phyloP scores from a whole-genome alignment of 352 stramenopile genomes.

The Pythium folliculosum region DNA sequence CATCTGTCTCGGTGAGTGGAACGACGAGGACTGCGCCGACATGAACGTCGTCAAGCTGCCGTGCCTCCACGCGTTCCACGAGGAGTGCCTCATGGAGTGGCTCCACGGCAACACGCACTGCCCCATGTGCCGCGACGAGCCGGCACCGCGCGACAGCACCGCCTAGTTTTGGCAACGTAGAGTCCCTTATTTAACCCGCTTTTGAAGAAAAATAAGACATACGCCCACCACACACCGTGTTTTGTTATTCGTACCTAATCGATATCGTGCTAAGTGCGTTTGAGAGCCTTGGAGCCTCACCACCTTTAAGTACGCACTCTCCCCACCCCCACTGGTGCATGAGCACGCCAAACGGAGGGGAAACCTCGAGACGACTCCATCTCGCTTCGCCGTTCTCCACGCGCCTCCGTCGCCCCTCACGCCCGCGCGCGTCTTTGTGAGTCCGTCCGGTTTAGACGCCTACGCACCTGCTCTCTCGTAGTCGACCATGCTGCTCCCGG shows the following conservation, averaged over 20 bases:
- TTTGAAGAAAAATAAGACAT: background rate
- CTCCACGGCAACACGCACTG: slow-evolving; percentile 80
- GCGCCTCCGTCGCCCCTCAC: no score
- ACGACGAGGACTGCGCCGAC: slow-evolving; percentile 74
- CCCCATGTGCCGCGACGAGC: slow-evolving; percentile 85
- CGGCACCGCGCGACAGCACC: slow-evolving; percentile 29
- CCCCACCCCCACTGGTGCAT: slow-evolving; percentile 14
- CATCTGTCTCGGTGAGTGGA: slow-evolving; percentile 60
- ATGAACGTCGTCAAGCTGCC: slow-evolving; percentile 87
- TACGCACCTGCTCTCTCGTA: no score
- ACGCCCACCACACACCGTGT: slow-evolving; percentile 1
- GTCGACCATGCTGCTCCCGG: slow-evolving; percentile 29
- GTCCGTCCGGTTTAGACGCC: background rate
- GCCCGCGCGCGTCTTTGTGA: background rate
- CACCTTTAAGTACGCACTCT: slow-evolving; percentile 2
- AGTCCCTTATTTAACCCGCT: slow-evolving; percentile 18
- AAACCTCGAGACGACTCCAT: slow-evolving; percentile 1
- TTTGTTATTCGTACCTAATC: slow-evolving; percentile 6
- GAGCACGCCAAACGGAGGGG: slow-evolving; percentile 17
- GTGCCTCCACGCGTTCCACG: slow-evolving; percentile 84
- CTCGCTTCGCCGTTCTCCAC: slow-evolving; percentile 2
- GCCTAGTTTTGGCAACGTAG: slow-evolving; percentile 24
- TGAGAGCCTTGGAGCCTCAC: background rate
- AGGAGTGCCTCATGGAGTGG: slow-evolving; percentile 87
- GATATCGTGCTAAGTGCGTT: slow-evolving; percentile 22